These are phyloP conservation scores for Yamadazyma siamensis DNA, from an alignment of 1,139 yeast species.

Conservation along the genomic window DNA sequence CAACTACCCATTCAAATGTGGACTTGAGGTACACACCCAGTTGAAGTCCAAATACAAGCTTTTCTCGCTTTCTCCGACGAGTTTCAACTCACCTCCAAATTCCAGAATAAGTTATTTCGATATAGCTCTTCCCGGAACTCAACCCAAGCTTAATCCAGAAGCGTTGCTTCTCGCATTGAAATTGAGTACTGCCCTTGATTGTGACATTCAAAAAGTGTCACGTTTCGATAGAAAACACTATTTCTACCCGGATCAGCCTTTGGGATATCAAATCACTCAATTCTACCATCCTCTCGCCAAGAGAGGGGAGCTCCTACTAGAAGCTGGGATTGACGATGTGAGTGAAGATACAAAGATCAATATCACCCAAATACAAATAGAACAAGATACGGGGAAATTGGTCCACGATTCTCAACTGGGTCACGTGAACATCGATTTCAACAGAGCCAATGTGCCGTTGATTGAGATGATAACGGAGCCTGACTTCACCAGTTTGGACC, in stretches of 20 bases:
- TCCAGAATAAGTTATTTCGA: slow-evolving; percentile 75
- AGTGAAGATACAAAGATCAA: slow-evolving; percentile 35
- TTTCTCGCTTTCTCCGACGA: slow-evolving; percentile 59
- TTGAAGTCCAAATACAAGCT: slow-evolving; percentile 69
- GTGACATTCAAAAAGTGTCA: slow-evolving; percentile 54
- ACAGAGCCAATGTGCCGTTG: slow-evolving; percentile 81
- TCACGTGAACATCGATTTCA: slow-evolving; percentile 64
- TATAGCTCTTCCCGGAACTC: slow-evolving; percentile 89
- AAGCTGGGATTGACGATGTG: slow-evolving; percentile 52
- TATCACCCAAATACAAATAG: slow-evolving; percentile 79
- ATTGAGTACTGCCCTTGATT: slow-evolving; percentile 69
- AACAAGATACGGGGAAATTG: slow-evolving; percentile 92
- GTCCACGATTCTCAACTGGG: slow-evolving; percentile 47
- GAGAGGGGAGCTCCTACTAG: slow-evolving; percentile 55
- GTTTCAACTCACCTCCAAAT: slow-evolving; percentile 60
- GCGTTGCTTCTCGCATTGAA: slow-evolving; percentile 69
- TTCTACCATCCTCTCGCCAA: slow-evolving; percentile 76
- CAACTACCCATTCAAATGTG: slow-evolving; percentile 61
- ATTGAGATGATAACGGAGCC: slow-evolving; percentile 92
- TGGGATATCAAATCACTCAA: slow-evolving; percentile 95
- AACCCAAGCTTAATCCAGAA: slow-evolving; percentile 76
- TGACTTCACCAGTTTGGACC: slow-evolving; percentile 64
- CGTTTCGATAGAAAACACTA: slow-evolving; percentile 92
- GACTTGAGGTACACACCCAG: slow-evolving; percentile 92
- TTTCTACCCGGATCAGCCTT: slow-evolving; percentile 94